Evolutionary conservation across 140 eudicot species (phyloP).

Genomic region (Oenanthe javanica): DNA sequence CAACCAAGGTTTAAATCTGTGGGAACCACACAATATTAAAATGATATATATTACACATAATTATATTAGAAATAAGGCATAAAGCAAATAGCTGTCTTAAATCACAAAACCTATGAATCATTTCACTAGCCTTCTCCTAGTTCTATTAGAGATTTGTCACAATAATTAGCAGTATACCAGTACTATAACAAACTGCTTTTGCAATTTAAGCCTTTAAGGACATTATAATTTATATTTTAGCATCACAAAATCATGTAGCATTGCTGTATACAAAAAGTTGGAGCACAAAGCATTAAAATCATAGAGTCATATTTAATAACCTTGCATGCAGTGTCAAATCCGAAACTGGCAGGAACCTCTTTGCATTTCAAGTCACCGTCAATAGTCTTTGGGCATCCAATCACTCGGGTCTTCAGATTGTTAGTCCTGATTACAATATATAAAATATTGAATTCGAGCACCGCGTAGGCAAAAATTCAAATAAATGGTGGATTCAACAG

Average conservation of each 20-base stretch:
- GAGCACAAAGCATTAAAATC: background rate
- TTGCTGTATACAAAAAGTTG: background rate
- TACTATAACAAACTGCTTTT: background rate
- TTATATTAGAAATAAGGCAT: background rate
- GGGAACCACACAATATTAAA: background rate
- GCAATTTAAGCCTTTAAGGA: background rate
- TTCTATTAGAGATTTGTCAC: background rate
- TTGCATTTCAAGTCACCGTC: conserved; percentile 64
- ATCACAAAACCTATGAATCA: background rate
- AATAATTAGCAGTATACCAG: background rate
- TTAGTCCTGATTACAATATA: conserved; percentile 32
- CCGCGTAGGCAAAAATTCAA: background rate
- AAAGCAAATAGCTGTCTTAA: background rate
- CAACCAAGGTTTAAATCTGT: background rate
- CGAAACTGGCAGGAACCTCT: conserved; percentile 62
- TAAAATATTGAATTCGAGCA: background rate
- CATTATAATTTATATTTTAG: background rate
- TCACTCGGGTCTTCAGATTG: conserved; percentile 47
- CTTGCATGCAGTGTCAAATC: conserved; percentile 75
- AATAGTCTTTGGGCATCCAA: conserved; percentile 68
- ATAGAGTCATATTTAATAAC: conserved; percentile 17
- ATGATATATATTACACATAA: background rate
- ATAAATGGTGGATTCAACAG: background rate
- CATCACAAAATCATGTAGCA: background rate
- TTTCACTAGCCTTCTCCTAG: no score